Evolutionary conservation across 78 protist genomes (phyloP).

Genomic region (Cavenderia fasciculata): DNA sequence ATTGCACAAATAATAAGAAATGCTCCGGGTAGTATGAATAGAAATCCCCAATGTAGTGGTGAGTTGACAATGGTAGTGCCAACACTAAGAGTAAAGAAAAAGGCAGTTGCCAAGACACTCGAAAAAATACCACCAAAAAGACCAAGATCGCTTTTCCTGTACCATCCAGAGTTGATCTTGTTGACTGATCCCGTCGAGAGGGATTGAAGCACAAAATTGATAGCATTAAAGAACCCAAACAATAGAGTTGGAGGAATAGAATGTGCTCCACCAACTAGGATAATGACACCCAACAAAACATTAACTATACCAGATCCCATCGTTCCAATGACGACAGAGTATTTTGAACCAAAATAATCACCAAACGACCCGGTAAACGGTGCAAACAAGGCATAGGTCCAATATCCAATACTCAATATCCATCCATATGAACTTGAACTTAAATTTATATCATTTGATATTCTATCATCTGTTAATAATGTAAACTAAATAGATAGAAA

Average conservation of each 20-base stretch:
- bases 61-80: neutral
- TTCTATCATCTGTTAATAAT: neutral
- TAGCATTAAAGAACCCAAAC: slow-evolving; percentile 2
- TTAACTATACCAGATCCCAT: slow-evolving; percentile 12
- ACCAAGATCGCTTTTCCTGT: neutral
- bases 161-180: slow-evolving; percentile 25
- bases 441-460: neutral
- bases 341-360: slow-evolving; percentile 6
- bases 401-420: slow-evolving; percentile 27
- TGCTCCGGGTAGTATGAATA: slow-evolving; percentile 9
- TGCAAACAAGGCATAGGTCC: slow-evolving; percentile 1
- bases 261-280: neutral
- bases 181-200: slow-evolving; percentile 22
- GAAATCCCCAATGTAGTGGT: neutral
- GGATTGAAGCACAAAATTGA: slow-evolving; percentile 18
- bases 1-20: neutral
- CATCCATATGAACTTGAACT: neutral
- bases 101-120: slow-evolving; percentile 9
- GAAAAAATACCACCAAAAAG: slow-evolving; percentile 11
- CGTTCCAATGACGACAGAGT: slow-evolving; percentile 1
- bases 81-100: slow-evolving; percentile 11
- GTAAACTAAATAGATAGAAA: too few species aligned
- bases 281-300: neutral
- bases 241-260: slow-evolving; percentile 5
- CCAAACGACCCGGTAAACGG: slow-evolving; percentile 24